phyloP scores from a whole-genome alignment of 75 land plant species.

The Adiantum capillusveneris region DNA sequence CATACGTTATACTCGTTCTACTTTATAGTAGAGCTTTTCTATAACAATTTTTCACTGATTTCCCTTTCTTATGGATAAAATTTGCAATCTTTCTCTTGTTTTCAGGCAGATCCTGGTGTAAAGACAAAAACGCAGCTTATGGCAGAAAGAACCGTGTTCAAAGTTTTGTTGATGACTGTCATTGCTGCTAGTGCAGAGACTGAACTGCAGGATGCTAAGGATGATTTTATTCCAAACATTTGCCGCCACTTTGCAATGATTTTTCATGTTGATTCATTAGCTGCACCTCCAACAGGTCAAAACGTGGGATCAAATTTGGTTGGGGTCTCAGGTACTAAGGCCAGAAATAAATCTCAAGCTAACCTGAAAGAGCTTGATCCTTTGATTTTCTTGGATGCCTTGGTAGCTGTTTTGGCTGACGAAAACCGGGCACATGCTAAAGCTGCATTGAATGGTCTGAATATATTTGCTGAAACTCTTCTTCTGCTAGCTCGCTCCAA shows the following conservation, averaged over 20 bases:
- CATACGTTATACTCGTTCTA: too few species aligned
- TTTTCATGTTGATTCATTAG: constrained; percentile 73
- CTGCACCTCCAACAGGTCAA: constrained; percentile 21
- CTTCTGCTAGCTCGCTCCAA: constrained; percentile 83
- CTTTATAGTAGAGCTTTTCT: too few species aligned
- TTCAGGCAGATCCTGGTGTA: constrained; percentile 92
- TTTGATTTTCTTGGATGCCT: constrained; percentile 86
- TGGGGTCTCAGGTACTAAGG: constrained; percentile 30
- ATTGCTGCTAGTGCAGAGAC: constrained; percentile 86
- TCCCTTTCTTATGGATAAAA: too few species aligned
- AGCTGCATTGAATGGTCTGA: constrained; percentile 84
- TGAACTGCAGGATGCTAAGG: constrained; percentile 73
- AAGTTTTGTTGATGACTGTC: constrained; percentile 74
- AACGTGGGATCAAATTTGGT: constrained; percentile 35
- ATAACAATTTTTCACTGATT: too few species aligned
- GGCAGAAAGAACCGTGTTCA: constrained; percentile 97
- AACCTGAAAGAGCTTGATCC: constrained; percentile 95
- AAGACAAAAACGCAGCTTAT: constrained; percentile 98
- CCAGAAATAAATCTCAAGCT: constrained; percentile 32
- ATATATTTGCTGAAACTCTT: constrained; percentile 84
- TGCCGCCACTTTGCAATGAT: constrained; percentile 98
- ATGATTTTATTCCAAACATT: constrained; percentile 77
- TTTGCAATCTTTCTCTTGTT: too few species aligned
- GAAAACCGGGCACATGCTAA: constrained; percentile 92
- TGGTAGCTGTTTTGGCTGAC: constrained; percentile 85